Conservation (phyloP, 192 early-diverging fungal species). For the Chytriomyces sp. region DNA sequence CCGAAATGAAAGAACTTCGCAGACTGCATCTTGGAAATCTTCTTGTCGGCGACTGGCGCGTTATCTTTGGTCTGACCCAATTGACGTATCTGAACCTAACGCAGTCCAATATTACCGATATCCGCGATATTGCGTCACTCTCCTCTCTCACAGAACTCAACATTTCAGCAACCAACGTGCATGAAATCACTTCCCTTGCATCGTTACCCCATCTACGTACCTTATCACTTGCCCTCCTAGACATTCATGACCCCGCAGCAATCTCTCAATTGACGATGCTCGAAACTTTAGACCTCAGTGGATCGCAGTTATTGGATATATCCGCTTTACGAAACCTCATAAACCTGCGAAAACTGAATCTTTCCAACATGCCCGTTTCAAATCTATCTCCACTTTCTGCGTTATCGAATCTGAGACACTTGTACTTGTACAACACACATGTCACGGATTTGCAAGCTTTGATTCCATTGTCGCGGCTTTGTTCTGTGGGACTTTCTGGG, state of each 20-base stretch:
- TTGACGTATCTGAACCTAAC: not conserved
- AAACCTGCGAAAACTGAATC: not conserved
- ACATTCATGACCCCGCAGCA: not conserved
- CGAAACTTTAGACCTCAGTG: not conserved
- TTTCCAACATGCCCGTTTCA: conserved; percentile 1
- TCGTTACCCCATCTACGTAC: not conserved
- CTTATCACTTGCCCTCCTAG: not conserved
- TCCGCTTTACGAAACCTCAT: not conserved
- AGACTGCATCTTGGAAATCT: not conserved
- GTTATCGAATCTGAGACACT: not conserved
- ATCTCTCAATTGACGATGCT: not conserved
- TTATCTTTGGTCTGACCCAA: not conserved
- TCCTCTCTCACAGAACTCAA: not conserved
- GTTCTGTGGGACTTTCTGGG: conserved; percentile 2
- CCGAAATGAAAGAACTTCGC: not conserved
- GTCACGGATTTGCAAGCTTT: not conserved
- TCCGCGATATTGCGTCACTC: not conserved
- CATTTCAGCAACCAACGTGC: not conserved
- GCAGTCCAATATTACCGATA: not conserved
- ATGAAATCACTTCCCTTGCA: not conserved
- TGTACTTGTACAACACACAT: not conserved
- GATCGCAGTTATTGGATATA: not conserved
- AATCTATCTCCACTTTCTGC: not conserved
- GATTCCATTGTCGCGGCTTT: not conserved
- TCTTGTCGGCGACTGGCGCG: not conserved